Percentiles rank a stretch among this genome's conserved stretches.
Evolutionary conservation across 2,329 filamentous ascomycete species (phyloP).

Genomic region (Diaporthe aspalathi): DNA sequence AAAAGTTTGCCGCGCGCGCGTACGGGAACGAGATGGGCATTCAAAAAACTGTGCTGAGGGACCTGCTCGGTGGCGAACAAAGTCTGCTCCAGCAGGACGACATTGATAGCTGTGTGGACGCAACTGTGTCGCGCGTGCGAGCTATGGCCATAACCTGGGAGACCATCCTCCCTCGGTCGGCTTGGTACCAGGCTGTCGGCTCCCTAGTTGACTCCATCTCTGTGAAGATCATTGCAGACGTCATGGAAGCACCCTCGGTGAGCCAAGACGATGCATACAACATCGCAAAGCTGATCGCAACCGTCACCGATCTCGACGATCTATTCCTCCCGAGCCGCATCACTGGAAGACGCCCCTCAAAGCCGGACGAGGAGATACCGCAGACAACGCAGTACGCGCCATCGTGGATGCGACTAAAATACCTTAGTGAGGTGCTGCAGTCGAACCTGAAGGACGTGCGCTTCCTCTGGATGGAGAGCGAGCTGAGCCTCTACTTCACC

Average conservation of each 20-base stretch:
- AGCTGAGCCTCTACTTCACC: slow-evolving; percentile 72
- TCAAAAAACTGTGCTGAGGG: slow-evolving; percentile 70
- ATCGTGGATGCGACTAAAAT: slow-evolving; percentile 73
- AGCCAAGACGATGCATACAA: slow-evolving; percentile 73
- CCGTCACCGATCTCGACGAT: slow-evolving; percentile 68
- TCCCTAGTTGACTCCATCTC: slow-evolving; percentile 69
- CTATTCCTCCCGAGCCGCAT: slow-evolving; percentile 65
- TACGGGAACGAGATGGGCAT: slow-evolving; percentile 71
- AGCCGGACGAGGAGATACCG: slow-evolving; percentile 57
- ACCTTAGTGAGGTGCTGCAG: slow-evolving; percentile 72
- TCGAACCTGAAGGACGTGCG: slow-evolving; percentile 73
- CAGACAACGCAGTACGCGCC: slow-evolving; percentile 70
- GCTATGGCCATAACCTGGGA: slow-evolving; percentile 68
- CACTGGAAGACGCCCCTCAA: slow-evolving; percentile 40
- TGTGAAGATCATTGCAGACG: slow-evolving; percentile 69
- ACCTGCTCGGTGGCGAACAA: slow-evolving; percentile 70
- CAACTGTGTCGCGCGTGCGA: slow-evolving; percentile 64
- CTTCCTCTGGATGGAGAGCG: slow-evolving; percentile 74
- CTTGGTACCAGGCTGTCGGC: slow-evolving; percentile 72
- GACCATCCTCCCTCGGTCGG: slow-evolving; percentile 67
- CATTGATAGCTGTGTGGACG: slow-evolving; percentile 63
- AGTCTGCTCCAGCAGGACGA: slow-evolving; percentile 70
- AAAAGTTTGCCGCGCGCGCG: slow-evolving; percentile 70
- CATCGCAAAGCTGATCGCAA: slow-evolving; percentile 68
- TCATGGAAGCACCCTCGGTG: slow-evolving; percentile 71